A percentile compares a stretch with the other conserved stretches of the same genome.
Conservation (phyloP, 2,329 filamentous ascomycete species). For the Aureobasidium sp. region DNA sequence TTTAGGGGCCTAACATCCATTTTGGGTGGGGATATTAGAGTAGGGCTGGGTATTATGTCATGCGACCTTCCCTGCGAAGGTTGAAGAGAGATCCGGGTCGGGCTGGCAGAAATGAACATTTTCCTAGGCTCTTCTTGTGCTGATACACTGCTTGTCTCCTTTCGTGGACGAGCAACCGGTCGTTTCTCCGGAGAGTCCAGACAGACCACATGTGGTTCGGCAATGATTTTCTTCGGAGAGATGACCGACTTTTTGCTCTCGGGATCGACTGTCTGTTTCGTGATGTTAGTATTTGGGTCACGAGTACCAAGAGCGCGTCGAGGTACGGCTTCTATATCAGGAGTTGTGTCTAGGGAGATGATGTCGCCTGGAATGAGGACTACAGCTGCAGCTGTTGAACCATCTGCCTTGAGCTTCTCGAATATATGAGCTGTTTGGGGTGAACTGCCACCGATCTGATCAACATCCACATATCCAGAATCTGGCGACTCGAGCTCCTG, state of each 20-base stretch:
- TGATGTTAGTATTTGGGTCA: slow-evolving; percentile 1
- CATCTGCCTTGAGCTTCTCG: neutral
- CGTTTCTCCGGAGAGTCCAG: slow-evolving; percentile 10
- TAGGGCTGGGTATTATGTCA: neutral
- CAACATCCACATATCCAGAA: slow-evolving; percentile 16
- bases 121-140: neutral
- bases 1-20: slow-evolving; percentile 17
- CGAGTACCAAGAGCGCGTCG: neutral
- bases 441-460: neutral
- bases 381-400: too few species aligned
- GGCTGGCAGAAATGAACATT: neutral
- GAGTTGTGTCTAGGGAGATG: neutral
- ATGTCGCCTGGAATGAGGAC: neutral
- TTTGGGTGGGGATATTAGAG: slow-evolving; percentile 3
- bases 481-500: slow-evolving; percentile 1
- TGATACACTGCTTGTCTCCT: slow-evolving; percentile 2
- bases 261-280: neutral
- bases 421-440: neutral
- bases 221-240: neutral
- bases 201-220: neutral
- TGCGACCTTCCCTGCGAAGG: neutral
- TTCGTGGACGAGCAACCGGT: slow-evolving; percentile 20
- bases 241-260: neutral
- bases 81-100: neutral
- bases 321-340: neutral